Base-by-base conservation (phyloP, 1,284 basidiomycete genomes). In the Ustilago xerochloae region DNA sequence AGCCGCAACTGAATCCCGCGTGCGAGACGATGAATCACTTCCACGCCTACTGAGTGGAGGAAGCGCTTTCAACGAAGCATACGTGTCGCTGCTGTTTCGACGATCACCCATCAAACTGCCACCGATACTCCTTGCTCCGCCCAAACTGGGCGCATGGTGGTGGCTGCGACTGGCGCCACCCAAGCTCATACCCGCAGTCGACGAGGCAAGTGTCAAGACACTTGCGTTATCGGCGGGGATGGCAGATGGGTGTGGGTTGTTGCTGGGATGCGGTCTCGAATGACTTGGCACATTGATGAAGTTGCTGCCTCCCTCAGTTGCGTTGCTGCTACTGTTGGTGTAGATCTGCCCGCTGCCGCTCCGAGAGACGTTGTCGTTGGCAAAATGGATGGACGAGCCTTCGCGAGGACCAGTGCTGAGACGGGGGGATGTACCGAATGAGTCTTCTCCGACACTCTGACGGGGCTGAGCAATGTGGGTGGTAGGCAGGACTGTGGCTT, bases 221-320 rank as follows among this genome's bases (percentile, higher is more conserved):
- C 92, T 94, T 0, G 95, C 95, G 81, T 98, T 94, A 82, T 96
- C 93, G 24, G 90, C 87, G 0, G 95, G 95, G 10, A 93, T 91
- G 2, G 92, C 93, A 6, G 91, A 91, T 15, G 96, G 96, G 20
- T 92, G 90, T 3, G 95, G 95, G 84, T 98, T 98, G 85, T 97
- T 93, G 53, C 93, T 89, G 3, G 95, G 96, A 85, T 98, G 94
- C 67, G 94, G 93, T 7, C 90, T 87, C 0, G 93, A 93, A 83
- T 95, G 93, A 39, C 91, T 88, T 0, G 96, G 96, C 6, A 81
- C 73, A 20, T 68, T 75, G 48, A 77, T 58, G 50, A 69, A 80
- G 8, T 66, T 60, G 20, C 47, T 47, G 8, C 16, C 51, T 4
- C 57, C 67, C 6, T 80, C 76, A 22, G 24, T 24, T 26, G 20